A percentile compares a stretch with the other conserved stretches of the same genome.
phyloP scores from a whole-genome alignment of 805 yeast genomes.

The Yarrowia osloensis region DNA sequence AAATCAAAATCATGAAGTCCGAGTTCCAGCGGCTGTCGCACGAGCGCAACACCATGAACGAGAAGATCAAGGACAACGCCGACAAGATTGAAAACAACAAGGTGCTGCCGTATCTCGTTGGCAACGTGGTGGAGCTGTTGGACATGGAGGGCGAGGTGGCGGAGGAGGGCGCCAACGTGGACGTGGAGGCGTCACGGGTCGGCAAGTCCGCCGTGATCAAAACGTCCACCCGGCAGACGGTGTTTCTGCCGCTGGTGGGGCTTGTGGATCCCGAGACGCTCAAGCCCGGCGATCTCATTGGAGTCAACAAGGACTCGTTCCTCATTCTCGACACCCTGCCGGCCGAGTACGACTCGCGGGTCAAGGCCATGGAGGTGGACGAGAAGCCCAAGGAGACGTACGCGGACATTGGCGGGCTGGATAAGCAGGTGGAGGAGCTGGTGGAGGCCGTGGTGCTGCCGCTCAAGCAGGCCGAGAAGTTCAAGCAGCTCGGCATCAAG shows the following conservation, averaged over 20 bases:
- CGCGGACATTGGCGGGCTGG: slow-evolving; percentile 96
- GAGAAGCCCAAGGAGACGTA: slow-evolving; percentile 98
- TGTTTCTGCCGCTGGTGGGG: slow-evolving; percentile 93
- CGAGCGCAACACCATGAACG: slow-evolving; percentile 90
- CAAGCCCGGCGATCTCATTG: slow-evolving; percentile 96
- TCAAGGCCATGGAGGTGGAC: slow-evolving; percentile 99
- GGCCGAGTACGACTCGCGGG: slow-evolving; percentile 95
- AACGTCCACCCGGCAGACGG: slow-evolving; percentile 97
- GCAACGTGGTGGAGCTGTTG: slow-evolving; percentile 91
- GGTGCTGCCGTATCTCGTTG: slow-evolving; percentile 94
- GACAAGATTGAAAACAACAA: slow-evolving; percentile 94
- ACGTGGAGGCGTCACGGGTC: slow-evolving; percentile 82
- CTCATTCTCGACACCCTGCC: slow-evolving; percentile 91
- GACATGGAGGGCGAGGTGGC: slow-evolving; percentile 77
- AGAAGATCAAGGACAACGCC: slow-evolving; percentile 91
- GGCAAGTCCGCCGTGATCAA: slow-evolving; percentile 98
- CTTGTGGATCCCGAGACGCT: slow-evolving; percentile 87
- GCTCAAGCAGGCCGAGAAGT: slow-evolving; percentile 97
- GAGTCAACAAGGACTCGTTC: slow-evolving; percentile 96
- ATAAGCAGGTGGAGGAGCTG: slow-evolving; percentile 95
- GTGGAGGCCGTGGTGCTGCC: slow-evolving; percentile 98
- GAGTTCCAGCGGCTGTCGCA: slow-evolving; percentile 88
- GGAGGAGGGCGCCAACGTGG: slow-evolving; percentile 94
- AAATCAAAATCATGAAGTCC: slow-evolving; percentile 90
- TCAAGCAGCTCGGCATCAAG: slow-evolving; percentile 88